Base-by-base conservation (phyloP, 352 stramenopile genomes). In the Bremia lactucae region DNA sequence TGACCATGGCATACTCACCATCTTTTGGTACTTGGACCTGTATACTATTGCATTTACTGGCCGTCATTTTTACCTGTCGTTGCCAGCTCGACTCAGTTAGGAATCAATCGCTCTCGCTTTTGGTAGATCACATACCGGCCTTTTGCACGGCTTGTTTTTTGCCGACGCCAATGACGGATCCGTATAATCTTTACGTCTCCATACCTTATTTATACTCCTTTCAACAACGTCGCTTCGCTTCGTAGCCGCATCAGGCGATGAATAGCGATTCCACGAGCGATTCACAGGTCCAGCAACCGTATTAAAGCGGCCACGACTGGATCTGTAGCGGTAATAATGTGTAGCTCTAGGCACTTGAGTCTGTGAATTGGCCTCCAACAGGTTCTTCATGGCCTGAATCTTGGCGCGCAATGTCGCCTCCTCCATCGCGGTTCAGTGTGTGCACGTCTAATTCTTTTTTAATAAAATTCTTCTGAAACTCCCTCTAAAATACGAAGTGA, bases 331-430 rank as follows among this genome's bases (percentile, higher is more conserved):
- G 26, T 23, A 33, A 21, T 42, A 36, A 10, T 24, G 33, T 3
- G 21, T 29, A 19, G 31, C 13, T 37, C 13, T 16, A 4, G 36
- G 3, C 16, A 26, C 15, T 19, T 13, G 23, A 13, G 31, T 36
- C 28, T 58, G 48, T 35, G 62, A 36, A 37, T 73, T 78, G n/a
- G 44, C 72, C 21, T 75, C 65, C 41, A 90, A 45, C 14, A 87
- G 52, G 48, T 86, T 90, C 51, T 76, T 81, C 57, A 90, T 78
- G 21, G 77, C 77, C 55, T 86, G 72, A 58, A 90, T 90, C 44
- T 86, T 85, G 37, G 77, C 74, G 35, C 75, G 74, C 56, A 90
- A 49, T 38, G 68, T 72, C 4, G 65, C 74, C 48, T 87, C 74
- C 46, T 90, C 77, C 59, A 83, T 77, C 42, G 62, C 52, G 24